Evolutionary conservation across 768 basidiomycete genomes (phyloP), one percentile per base, ranked within the genome.

Genomic region (Naganishia friedmannii): DNA sequence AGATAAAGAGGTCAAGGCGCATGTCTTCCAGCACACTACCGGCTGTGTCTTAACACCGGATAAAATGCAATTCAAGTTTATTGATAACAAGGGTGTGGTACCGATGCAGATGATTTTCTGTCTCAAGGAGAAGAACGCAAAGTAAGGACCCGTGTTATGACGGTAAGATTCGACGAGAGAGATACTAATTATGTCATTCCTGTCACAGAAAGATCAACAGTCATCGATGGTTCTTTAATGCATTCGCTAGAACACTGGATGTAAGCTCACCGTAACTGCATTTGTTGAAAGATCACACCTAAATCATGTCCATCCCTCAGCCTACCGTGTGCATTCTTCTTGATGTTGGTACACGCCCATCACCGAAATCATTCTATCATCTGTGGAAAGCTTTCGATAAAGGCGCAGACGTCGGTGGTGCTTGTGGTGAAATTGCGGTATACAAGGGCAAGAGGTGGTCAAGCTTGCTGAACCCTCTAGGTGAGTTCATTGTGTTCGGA

Each of bases 401-500:
- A 72, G 77, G 78, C 55, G 78, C 78, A 4, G 95, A 90, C 71
- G 92, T 98, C 15, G 94, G 87, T 13, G 95, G 94, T 21, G 93
- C 95, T 13, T 98, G 95, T 80, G 95, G 95, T n/a, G 95, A 98
- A 82, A 93, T 95, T 77, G 90, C 91, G 10, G 88, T 85, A 17
- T 90, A 93, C 83, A 97, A 97, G 80, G 95, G 94, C 71, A 88
- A 88, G 83, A 88, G 88, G 69, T 93, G 93, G 90, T 85, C 84
- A 19, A 85, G 86, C 28, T 83, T 92, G 65, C 75, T 92, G 71
- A 97, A 96, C 77, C 93, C 93, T 0, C 84, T 96, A 7, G 82
- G 73, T 73, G 15, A 28, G 66, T 70, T 19, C 26, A 23, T 5
- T 39, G 21, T 28, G 19, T n/a, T 17, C 42, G 37, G 15, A 63